These are phyloP conservation scores for Yarrowia yakushimensis DNA, from an alignment of 805 yeast species.

Conservation along the genomic window DNA sequence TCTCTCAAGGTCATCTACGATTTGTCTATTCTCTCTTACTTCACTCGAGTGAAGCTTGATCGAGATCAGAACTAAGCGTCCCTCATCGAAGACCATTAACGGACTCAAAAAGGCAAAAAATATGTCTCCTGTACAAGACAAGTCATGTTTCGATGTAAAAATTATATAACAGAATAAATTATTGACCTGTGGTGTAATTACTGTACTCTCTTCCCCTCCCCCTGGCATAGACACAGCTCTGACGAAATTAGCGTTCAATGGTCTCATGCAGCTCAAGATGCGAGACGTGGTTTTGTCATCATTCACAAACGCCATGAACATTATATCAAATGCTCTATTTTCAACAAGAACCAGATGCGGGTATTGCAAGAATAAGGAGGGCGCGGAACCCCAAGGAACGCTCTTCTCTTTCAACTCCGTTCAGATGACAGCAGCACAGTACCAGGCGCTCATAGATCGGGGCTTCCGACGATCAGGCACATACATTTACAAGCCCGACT, in stretches of 20 bases:
- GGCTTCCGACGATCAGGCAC: constrained; percentile 81
- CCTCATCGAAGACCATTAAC: background rate
- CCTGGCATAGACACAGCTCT: no score
- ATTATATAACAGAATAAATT: background rate
- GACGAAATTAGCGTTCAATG: background rate
- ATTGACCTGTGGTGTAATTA: background rate
- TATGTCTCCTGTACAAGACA: background rate
- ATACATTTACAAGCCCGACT: constrained; percentile 63
- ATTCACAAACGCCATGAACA: background rate
- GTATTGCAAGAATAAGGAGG: constrained; percentile 17
- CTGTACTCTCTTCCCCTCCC: background rate
- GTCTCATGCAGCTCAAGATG: background rate
- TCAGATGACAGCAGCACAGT: background rate
- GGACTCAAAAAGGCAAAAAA: background rate
- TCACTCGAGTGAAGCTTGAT: constrained; percentile 26
- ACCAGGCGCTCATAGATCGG: constrained; percentile 37
- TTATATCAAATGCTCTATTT: constrained; percentile 4
- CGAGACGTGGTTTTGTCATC: background rate
- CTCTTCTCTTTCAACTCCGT: constrained; percentile 1
- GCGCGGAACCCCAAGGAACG: background rate
- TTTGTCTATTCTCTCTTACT: constrained; percentile 35
- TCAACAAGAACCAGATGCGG: constrained; percentile 2
- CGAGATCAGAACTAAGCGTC: constrained; percentile 15
- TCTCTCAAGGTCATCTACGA: constrained; percentile 38
- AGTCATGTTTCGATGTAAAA: background rate